Base-by-base conservation (phyloP, 345 rosid species). In the Salix udensis region DNA sequence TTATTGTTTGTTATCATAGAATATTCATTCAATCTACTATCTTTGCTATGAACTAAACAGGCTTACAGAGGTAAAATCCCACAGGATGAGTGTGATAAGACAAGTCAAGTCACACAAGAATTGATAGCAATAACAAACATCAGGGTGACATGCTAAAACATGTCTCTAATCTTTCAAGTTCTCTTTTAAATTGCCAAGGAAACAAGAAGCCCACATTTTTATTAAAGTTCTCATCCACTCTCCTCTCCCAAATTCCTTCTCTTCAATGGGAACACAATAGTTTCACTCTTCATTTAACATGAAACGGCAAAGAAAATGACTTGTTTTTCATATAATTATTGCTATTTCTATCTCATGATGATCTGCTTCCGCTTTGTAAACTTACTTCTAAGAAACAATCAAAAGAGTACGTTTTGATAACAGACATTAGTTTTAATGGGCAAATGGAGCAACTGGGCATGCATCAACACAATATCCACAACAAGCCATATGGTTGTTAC, bases 401-500 rank as follows among this genome's bases (percentile, higher is more conserved):
- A 66, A 18, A 50, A 31, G 46, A 50, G 36, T 15, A 52, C 39
- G 8, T 50, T 8, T 48, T 7, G 37, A 30, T 14, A 21, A 50
- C 18, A 58, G 6, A 72, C 14, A 62, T 7, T 15, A 40, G 19
- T 34, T 62, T 18, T 30, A 37, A 46, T 53, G 24, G 18, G 58
- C 34, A 50, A 52, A 72, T 50, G 60, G 28, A 60, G 46, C 71
- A 24, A 19, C 39, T 10, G 73, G 76, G 12, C 34, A 30, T 19
- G 5, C 48, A 23, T 18, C 23, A 11, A 13, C 50, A 64, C 9
- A 74, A 28, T 55, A 70, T 14, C 7, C 61, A 23, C 28, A 46
- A 34, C 76, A 23, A 67, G 52, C 6, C 39, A n/a, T 26, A 50
- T 46, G 65, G 39, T 26, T 58, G 40, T 52, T 55, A 90, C 97